Percentiles rank a stretch among this genome's conserved stretches.
These are phyloP conservation scores for Mycena maculata DNA, from an alignment of 768 basidiomycete species.

Conservation along the genomic window DNA sequence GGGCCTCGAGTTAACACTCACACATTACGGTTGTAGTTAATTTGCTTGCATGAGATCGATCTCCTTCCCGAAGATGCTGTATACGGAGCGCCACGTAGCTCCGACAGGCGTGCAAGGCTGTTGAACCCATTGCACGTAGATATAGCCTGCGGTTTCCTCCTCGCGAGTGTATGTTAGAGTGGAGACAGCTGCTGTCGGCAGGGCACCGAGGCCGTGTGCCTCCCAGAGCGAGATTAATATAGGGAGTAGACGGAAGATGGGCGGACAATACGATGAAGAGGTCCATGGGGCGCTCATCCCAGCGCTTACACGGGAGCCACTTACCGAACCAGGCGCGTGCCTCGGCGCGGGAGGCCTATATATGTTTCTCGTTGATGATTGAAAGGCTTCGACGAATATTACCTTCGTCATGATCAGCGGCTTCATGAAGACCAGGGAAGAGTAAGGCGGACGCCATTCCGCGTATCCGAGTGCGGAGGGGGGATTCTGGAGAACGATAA, in stretches of 20 bases:
- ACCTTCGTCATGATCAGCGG: background rate
- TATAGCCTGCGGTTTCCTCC: background rate
- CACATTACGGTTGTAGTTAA: too few species aligned
- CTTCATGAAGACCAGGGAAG: background rate
- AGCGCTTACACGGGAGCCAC: background rate
- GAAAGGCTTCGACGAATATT: background rate
- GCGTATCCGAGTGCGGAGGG: background rate
- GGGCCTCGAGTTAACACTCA: too few species aligned
- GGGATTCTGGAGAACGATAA: background rate
- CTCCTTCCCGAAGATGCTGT: background rate
- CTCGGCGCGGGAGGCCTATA: too few species aligned
- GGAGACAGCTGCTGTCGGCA: background rate
- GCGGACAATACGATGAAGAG: too few species aligned
- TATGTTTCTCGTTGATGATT: too few species aligned
- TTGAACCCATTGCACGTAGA: background rate
- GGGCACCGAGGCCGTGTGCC: background rate
- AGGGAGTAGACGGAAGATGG: too few species aligned
- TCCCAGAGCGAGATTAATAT: too few species aligned
- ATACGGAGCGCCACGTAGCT: background rate
- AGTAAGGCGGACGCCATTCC: background rate
- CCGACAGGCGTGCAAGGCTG: background rate
- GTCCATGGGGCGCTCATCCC: too few species aligned
- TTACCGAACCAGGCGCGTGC: background rate
- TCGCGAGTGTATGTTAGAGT: background rate
- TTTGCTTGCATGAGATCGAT: background rate